phyloP scores from a whole-genome alignment of 176 grass and related monocot species.

The Oryza longistaminata region DNA sequence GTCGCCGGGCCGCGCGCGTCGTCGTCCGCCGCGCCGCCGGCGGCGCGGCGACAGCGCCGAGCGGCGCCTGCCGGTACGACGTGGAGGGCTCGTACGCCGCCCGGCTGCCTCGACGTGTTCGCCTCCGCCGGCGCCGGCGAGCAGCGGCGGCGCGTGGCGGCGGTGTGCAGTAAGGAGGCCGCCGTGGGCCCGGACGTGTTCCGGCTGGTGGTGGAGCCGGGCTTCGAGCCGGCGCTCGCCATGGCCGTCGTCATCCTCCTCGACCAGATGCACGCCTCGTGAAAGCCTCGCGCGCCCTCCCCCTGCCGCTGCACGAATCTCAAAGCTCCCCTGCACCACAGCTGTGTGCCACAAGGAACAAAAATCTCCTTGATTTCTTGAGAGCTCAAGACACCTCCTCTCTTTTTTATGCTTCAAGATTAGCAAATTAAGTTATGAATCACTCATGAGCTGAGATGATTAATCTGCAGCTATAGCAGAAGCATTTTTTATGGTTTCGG shows the following conservation, averaged over 20 bases:
- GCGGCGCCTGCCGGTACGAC: slow-evolving; percentile 41
- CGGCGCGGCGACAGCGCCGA: neutral
- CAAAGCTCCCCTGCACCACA: neutral
- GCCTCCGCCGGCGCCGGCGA: slow-evolving; percentile 31
- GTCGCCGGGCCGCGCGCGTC: neutral
- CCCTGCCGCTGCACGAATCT: neutral
- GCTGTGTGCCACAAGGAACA: neutral
- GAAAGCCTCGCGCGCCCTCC: neutral
- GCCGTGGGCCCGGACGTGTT: slow-evolving; percentile 72
- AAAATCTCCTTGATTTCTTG: neutral
- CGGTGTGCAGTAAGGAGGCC: slow-evolving; percentile 64
- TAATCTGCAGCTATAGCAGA: neutral
- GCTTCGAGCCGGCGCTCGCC: slow-evolving; percentile 60
- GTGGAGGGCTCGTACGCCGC: slow-evolving; percentile 78
- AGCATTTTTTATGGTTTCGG: slow-evolving; percentile 21
- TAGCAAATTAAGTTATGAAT: neutral
- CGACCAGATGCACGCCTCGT: slow-evolving; percentile 56
- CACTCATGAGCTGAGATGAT: neutral
- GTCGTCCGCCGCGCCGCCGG: too few species aligned
- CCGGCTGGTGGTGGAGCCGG: slow-evolving; percentile 64
- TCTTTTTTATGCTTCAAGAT: slow-evolving; percentile 36
- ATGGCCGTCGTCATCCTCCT: slow-evolving; percentile 90
- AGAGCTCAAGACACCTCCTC: neutral
- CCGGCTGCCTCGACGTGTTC: slow-evolving; percentile 61
- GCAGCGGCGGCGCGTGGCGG: slow-evolving; percentile 43